Evolutionary conservation across 2,329 filamentous ascomycete genomes (phyloP), one percentile per base, ranked within the genome.

Genomic region (Hypocreales sp.): DNA sequence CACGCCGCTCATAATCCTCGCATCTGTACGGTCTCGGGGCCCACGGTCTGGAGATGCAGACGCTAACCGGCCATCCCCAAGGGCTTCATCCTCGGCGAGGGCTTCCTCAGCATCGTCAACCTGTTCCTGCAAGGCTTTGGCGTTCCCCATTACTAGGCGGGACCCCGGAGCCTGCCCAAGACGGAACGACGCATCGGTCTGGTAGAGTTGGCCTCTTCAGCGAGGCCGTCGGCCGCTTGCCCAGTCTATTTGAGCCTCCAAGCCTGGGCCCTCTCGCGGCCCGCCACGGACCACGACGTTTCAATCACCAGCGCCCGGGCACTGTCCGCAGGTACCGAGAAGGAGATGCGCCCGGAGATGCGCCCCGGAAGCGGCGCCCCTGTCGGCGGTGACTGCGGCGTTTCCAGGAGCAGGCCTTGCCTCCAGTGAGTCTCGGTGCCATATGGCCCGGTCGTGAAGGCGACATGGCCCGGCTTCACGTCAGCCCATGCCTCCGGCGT

Each of bases 41-140:
- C 6, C 14, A 16, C 25, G 12, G 9, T 13, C 10, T 5, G 8
- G 10, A 22, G 19, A 2, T 24, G 27, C 22, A 21, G n/a, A 24
- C 6, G 15, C 23, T 33, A 28, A 22, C 34, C 31, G n/a, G n/a
- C n/a, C n/a, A n/a, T n/a, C n/a, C n/a, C n/a, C 19, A 25, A 72
- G 66, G 90, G 90, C 0, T 72, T 95, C 34, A 94, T 98, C 36
- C 60, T 98, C 7, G 84, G 87, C 1, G 87, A 95, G 50, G 87
- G 87, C 0, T 72, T 95, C 37, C 59, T 93, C 36, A 94, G 86
- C 46, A 93, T 98, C 42, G 66, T 90, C 15, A 95, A 94, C 47
- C 53, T 98, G 30, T 56, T 79, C 7, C 58, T 98, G 44, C 83
- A 92, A 30, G 86, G 79, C 48, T 59, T 74, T 8, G 55, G 63